A percentile compares a stretch with the other conserved stretches of the same genome.
phyloP scores from a whole-genome alignment of 2,329 filamentous ascomycete genomes.

The Fusarium sp. region DNA sequence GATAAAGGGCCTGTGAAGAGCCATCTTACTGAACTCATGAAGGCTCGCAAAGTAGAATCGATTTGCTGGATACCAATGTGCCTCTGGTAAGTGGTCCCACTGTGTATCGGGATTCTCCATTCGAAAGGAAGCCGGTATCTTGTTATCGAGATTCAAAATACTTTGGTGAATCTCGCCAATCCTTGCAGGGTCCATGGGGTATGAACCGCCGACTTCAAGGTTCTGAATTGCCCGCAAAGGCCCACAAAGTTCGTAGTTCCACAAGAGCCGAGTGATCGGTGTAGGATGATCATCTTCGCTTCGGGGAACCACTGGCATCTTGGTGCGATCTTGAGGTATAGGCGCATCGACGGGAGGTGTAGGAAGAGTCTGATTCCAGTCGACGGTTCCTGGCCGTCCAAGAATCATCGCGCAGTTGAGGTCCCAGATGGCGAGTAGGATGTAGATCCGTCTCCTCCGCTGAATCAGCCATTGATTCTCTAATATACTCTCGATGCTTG shows the following conservation, averaged over 20 bases:
- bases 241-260: constrained; percentile 57
- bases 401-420: constrained; percentile 61
- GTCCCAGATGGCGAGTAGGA: constrained; percentile 61
- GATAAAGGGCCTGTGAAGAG: constrained; percentile 68
- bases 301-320: constrained; percentile 57
- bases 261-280: constrained; percentile 61
- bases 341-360: constrained; percentile 63
- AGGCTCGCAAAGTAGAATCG: constrained; percentile 58
- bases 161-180: constrained; percentile 63
- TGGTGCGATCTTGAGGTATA: constrained; percentile 56
- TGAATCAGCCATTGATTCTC: constrained; percentile 68
- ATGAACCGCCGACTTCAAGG: constrained; percentile 64
- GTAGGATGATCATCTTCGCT: constrained; percentile 63
- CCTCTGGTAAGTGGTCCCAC: constrained; percentile 63
- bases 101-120: constrained; percentile 63
- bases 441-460: constrained; percentile 63
- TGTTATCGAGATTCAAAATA: constrained; percentile 57
- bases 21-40: constrained; percentile 63
- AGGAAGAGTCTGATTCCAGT: constrained; percentile 56
- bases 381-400: constrained; percentile 64
- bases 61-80: constrained; percentile 59
- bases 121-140: constrained; percentile 62
- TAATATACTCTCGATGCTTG: constrained; percentile 57
- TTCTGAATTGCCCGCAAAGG: constrained; percentile 62
- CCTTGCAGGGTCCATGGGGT: constrained; percentile 61